These are phyloP conservation scores for Citrus maxima DNA, from an alignment of 345 rosid genomes.

Conservation along the genomic window DNA sequence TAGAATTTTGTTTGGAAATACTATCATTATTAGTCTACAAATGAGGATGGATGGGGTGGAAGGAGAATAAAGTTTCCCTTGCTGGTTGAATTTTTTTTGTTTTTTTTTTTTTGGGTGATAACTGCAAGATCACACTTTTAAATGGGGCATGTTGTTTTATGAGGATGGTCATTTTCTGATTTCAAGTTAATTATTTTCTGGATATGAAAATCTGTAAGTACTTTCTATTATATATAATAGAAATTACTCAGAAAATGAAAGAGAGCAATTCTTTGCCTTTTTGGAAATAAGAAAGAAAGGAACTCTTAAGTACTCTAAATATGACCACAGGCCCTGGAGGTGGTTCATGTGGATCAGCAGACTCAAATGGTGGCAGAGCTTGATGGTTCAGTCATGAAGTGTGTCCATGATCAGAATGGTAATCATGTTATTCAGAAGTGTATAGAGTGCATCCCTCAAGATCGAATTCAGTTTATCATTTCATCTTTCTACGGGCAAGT, in stretches of 20 bases:
- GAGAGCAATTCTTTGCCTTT: background rate
- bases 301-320: slow-evolving; percentile 6
- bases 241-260: background rate
- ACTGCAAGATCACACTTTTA: background rate
- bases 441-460: slow-evolving; percentile 86
- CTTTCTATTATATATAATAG: background rate
- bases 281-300: no score
- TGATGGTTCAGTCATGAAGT: slow-evolving; percentile 83
- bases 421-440: slow-evolving; percentile 98
- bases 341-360: slow-evolving; percentile 74
- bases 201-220: slow-evolving; percentile 15
- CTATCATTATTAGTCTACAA: background rate
- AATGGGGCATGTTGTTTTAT: background rate
- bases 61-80: background rate
- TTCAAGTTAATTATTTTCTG: background rate
- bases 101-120: background rate
- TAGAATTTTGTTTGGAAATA: background rate
- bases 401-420: slow-evolving; percentile 96
- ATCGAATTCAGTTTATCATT: slow-evolving; percentile 71
- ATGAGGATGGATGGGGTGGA: background rate
- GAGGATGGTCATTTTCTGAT: background rate
- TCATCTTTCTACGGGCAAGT: slow-evolving; percentile 91
- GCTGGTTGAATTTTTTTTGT: background rate
- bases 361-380: slow-evolving; percentile 79
- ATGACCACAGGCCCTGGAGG: slow-evolving; percentile 76